Evolutionary conservation across 352 stramenopile genomes (phyloP).

Genomic region (Phytopythium oedochilum): DNA sequence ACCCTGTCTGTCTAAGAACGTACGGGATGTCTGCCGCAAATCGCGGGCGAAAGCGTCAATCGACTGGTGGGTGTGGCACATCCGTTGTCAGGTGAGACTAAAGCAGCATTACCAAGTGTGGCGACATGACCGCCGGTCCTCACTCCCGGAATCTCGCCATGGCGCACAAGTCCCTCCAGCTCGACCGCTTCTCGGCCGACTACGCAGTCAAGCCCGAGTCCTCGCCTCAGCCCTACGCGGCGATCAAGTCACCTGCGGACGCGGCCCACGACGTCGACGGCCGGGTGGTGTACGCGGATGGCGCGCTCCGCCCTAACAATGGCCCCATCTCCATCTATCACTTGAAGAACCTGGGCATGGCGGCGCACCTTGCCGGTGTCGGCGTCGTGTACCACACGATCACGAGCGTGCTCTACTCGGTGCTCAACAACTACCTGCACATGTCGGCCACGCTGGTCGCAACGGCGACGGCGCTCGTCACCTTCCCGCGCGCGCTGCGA

Average conservation of each 20-base stretch:
- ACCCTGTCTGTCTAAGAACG: no score
- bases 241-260: no score
- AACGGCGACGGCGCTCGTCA: slow-evolving; percentile 36
- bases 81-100: no score
- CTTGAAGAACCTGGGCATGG: slow-evolving; percentile 37
- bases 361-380: slow-evolving; percentile 34
- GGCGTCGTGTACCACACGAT: slow-evolving; percentile 37
- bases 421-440: slow-evolving; percentile 57
- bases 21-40: no score
- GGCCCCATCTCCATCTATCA: slow-evolving; percentile 17
- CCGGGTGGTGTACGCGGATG: no score
- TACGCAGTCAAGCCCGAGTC: background rate
- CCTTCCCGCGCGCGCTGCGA: slow-evolving; percentile 36
- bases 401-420: slow-evolving; percentile 35
- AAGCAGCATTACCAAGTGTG: no score
- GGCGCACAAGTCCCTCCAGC: background rate
- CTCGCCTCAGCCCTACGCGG: background rate
- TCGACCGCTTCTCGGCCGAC: background rate
- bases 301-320: no score
- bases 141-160: background rate
- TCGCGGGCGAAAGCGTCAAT: no score
- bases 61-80: no score
- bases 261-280: background rate
- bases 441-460: slow-evolving; percentile 39
- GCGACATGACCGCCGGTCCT: no score